Conservation (phyloP, 768 basidiomycete genomes). For the Pisolithus tinctorius region DNA sequence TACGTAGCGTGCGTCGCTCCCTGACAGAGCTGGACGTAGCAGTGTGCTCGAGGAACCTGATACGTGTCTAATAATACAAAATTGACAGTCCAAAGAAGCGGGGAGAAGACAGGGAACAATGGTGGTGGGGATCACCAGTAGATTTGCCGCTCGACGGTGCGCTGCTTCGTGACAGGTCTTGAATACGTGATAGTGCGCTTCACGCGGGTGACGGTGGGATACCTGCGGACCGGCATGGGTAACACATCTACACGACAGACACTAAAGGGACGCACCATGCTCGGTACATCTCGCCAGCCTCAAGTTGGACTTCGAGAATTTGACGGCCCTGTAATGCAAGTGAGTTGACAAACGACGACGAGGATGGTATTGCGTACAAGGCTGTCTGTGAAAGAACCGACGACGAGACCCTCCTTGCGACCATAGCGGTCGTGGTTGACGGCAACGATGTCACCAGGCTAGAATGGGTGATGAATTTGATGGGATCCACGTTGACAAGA, state of each 20-base stretch:
- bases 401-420: slow-evolving; percentile 71
- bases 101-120: neutral
- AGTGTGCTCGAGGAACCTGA: slow-evolving; percentile 26
- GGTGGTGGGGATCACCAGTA: slow-evolving; percentile 50
- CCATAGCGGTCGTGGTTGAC: slow-evolving; percentile 60
- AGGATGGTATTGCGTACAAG: slow-evolving; percentile 38
- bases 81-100: slow-evolving; percentile 16
- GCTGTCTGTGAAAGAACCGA: slow-evolving; percentile 68
- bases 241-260: neutral
- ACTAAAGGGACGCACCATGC: slow-evolving; percentile 43
- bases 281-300: slow-evolving; percentile 58
- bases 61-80: slow-evolving; percentile 30
- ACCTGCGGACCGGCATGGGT: slow-evolving; percentile 34
- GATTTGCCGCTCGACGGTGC: slow-evolving; percentile 67
- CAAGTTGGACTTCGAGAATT: slow-evolving; percentile 77
- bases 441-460: slow-evolving; percentile 80
- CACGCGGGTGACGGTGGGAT: slow-evolving; percentile 74
- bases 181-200: slow-evolving; percentile 63
- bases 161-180: slow-evolving; percentile 41
- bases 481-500: slow-evolving; percentile 1
- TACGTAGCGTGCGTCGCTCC: slow-evolving; percentile 21
- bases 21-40: slow-evolving; percentile 51
- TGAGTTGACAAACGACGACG: neutral
- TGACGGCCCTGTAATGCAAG: slow-evolving; percentile 57
- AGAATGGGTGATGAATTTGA: neutral